These are phyloP conservation scores for Castanopsis chinensis DNA, from an alignment of 306 rosid genomes.

Conservation along the genomic window DNA sequence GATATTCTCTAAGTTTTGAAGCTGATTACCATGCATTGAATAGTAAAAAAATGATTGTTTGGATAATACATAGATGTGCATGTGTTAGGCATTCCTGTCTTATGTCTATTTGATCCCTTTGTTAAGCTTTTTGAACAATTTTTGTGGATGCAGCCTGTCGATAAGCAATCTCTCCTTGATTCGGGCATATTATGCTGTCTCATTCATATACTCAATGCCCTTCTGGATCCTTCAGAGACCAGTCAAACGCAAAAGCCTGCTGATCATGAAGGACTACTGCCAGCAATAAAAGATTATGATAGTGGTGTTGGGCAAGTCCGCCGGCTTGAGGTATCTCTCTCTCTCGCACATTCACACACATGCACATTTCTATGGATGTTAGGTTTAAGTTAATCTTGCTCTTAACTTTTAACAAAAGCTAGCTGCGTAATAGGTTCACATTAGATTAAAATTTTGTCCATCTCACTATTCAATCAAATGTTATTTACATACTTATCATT, in stretches of 20 bases:
- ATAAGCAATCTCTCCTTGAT: conserved; percentile 97
- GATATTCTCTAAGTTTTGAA: background rate
- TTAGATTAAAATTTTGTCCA: too few relatives aligned
- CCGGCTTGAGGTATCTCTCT: conserved; percentile 79
- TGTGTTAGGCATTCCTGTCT: background rate
- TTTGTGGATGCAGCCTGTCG: conserved; percentile 70
- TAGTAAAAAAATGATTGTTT: background rate
- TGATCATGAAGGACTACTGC: conserved; percentile 41
- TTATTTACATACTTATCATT: background rate
- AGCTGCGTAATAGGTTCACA: too few relatives aligned
- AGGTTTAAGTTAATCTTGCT: too few relatives aligned
- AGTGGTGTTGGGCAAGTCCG: conserved; percentile 54
- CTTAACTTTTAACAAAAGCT: too few relatives aligned
- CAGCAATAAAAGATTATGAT: conserved; percentile 36
- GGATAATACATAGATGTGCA: background rate
- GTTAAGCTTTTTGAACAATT: background rate
- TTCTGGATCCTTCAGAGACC: conserved; percentile 75
- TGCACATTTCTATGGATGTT: too few relatives aligned
- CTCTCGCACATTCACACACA: background rate
- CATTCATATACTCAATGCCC: conserved; percentile 82
- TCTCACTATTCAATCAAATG: too few relatives aligned
- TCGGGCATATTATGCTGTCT: conserved; percentile 99
- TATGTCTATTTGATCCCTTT: background rate
- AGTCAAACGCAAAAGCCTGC: conserved; percentile 41
- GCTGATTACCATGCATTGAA: background rate